Evolutionary conservation across 768 basidiomycete species (phyloP).

Genomic region (Termitomyces sp.): DNA sequence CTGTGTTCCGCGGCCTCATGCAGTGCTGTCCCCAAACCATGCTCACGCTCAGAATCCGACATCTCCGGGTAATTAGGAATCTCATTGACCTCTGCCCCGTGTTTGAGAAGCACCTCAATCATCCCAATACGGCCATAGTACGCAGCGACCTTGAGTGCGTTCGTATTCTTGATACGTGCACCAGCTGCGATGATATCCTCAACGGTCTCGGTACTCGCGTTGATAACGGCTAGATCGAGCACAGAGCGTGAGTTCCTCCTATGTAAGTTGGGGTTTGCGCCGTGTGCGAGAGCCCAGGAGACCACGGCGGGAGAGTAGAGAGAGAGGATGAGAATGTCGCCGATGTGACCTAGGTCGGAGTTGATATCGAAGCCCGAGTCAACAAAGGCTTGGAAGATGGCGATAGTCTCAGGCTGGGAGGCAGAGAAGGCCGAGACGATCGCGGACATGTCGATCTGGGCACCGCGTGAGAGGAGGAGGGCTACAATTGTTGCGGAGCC

Average conservation of each 20-base stretch:
- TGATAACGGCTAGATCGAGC: constrained; percentile 10
- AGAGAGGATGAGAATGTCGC: constrained; percentile 8
- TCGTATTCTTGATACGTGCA: constrained; percentile 8
- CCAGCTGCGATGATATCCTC: constrained; percentile 4
- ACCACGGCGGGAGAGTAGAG: not conserved
- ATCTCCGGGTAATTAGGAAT: constrained; percentile 10
- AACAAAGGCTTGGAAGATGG: constrained; percentile 9
- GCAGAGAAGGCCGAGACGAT: constrained; percentile 5
- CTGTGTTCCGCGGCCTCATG: constrained; percentile 10
- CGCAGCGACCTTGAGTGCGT: constrained; percentile 12
- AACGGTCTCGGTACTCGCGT: not conserved
- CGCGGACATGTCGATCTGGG: not conserved
- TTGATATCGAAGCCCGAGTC: constrained; percentile 10
- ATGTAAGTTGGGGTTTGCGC: constrained; percentile 7
- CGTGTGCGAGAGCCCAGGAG: constrained; percentile 6
- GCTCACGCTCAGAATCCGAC: constrained; percentile 5
- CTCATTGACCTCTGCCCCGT: constrained; percentile 13
- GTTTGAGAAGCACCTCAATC: constrained; percentile 10
- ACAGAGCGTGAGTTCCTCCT: constrained; percentile 1
- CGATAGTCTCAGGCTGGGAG: not conserved
- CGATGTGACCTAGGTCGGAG: constrained; percentile 8
- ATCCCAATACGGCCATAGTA: constrained; percentile 10
- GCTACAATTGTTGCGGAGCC: constrained; percentile 6
- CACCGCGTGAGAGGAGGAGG: constrained; percentile 5
- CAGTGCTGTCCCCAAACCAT: constrained; percentile 13